Evolutionary conservation across 495 filamentous ascomycete species (phyloP).

Genomic region (Tuber indicum): DNA sequence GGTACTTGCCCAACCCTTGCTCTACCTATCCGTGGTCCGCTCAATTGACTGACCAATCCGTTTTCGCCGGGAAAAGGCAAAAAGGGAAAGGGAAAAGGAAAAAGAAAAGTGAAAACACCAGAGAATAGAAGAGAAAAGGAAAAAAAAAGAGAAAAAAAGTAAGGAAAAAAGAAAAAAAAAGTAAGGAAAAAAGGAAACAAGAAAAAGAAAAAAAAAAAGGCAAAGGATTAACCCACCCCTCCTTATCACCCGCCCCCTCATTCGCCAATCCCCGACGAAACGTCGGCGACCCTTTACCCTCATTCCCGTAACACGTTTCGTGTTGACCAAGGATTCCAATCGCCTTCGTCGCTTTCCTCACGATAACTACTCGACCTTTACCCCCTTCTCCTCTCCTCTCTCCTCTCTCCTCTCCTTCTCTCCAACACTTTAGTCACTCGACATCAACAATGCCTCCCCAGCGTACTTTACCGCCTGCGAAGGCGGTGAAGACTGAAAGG

Average conservation of each 20-base stretch:
- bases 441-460: slow-evolving; percentile 36
- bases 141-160: neutral
- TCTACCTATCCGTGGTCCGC: neutral
- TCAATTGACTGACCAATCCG: neutral
- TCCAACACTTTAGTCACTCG: slow-evolving; percentile 10
- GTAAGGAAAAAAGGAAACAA: neutral
- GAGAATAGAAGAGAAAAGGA: neutral
- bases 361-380: slow-evolving; percentile 9
- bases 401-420: slow-evolving; percentile 13
- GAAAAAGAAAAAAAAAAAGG: neutral
- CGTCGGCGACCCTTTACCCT: slow-evolving; percentile 20
- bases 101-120: neutral
- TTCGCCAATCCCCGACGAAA: slow-evolving; percentile 25
- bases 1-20: neutral
- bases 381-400: slow-evolving; percentile 21
- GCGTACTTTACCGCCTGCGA: slow-evolving; percentile 35
- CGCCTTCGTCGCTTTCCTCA: slow-evolving; percentile 21
- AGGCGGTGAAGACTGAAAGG: slow-evolving; percentile 54
- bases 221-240: neutral
- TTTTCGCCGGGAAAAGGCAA: neutral
- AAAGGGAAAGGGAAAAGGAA: neutral
- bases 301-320: slow-evolving; percentile 38
- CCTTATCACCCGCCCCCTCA: slow-evolving; percentile 2
- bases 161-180: neutral
- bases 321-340: slow-evolving; percentile 19